Conservation (phyloP, 2,329 filamentous ascomycete species). For the Phoma herbarum region DNA sequence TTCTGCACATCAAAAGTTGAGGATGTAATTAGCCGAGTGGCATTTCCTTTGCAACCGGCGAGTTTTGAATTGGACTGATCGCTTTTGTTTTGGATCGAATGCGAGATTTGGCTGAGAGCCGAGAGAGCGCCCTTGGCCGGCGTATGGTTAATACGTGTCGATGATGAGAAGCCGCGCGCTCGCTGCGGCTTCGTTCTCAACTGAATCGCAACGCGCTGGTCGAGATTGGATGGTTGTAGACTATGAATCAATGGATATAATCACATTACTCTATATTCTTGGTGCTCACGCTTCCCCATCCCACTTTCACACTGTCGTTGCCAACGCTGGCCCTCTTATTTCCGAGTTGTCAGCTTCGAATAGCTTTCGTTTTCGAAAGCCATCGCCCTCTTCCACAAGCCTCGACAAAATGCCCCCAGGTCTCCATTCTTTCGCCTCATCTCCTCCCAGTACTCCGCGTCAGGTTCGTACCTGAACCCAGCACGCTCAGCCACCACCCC, state of each 20-base stretch:
- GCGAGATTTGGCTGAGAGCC: constrained; percentile 5
- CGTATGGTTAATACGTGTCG: constrained; percentile 17
- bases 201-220: constrained; percentile 24
- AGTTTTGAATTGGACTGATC: constrained; percentile 13
- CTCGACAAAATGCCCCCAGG: constrained; percentile 12
- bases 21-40: constrained; percentile 41
- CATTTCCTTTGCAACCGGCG: constrained; percentile 9
- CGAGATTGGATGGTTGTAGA: constrained; percentile 25
- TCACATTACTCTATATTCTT: neutral
- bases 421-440: constrained; percentile 12
- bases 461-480: neutral
- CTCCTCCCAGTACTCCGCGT: constrained; percentile 22
- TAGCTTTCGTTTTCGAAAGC: neutral
- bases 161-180: constrained; percentile 17
- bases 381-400: constrained; percentile 2
- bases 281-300: neutral
- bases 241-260: constrained; percentile 23
- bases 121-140: constrained; percentile 13
- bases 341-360: neutral
- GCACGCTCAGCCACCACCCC: neutral
- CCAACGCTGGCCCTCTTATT: no score
- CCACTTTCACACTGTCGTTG: neutral
- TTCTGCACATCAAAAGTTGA: constrained; percentile 32
- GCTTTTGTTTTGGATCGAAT: constrained; percentile 15
- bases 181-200: constrained; percentile 17